A percentile compares a stretch with the other conserved stretches of the same genome.
These are phyloP conservation scores for Aureobasidium sp. DNA, from an alignment of 2,329 filamentous ascomycete genomes.

Conservation along the genomic window DNA sequence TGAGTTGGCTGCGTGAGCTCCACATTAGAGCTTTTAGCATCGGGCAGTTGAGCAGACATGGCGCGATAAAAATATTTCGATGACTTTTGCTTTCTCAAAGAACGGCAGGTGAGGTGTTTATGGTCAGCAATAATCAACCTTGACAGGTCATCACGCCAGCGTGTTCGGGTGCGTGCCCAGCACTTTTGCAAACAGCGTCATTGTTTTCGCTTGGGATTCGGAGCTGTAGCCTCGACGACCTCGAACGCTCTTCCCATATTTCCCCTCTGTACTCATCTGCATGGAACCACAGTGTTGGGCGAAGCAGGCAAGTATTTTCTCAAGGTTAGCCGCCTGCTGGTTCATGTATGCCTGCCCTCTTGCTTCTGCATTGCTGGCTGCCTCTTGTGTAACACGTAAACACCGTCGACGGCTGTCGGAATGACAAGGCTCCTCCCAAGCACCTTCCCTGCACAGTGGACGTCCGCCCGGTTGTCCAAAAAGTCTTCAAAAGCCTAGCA, in stretches of 20 bases:
- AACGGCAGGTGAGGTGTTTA: background rate
- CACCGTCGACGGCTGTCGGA: background rate
- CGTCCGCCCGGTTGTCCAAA: background rate
- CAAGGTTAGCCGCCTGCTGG: background rate
- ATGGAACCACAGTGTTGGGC: background rate
- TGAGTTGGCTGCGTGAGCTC: conserved; percentile 49
- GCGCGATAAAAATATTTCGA: background rate
- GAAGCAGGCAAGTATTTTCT: background rate
- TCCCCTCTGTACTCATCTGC: background rate
- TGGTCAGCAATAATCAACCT: background rate
- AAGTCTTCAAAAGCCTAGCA: background rate
- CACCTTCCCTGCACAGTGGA: background rate
- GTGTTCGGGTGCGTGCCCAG: background rate
- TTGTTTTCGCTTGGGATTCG: background rate
- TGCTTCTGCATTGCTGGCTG: background rate
- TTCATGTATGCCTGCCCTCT: background rate
- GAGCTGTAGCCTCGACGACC: background rate
- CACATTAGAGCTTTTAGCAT: conserved; percentile 34
- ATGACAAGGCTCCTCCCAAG: background rate
- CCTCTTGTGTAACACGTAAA: conserved; percentile 8
- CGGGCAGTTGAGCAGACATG: conserved; percentile 4
- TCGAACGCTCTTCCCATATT: background rate
- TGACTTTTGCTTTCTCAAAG: background rate
- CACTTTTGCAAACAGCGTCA: conserved; percentile 6
- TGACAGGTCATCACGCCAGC: background rate